Conservation (phyloP, 225 moss, liverwort and hornwort species). For the Sphagnum contortum region DNA sequence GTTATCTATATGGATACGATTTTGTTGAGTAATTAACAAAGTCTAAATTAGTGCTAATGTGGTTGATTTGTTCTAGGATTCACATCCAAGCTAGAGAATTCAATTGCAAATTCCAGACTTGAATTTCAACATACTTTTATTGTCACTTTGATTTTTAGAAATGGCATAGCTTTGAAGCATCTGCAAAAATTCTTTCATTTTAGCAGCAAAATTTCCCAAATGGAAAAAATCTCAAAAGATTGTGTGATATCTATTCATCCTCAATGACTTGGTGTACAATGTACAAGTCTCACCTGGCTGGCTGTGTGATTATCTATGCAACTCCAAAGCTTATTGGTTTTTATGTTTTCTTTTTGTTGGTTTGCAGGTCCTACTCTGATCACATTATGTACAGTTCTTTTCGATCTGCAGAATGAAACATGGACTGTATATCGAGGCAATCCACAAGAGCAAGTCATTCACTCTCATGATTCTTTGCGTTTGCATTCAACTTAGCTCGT, state of each 20-base stretch:
- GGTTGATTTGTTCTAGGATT: too few species aligned
- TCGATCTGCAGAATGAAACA: slow-evolving; percentile 36
- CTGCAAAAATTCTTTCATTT: not conserved
- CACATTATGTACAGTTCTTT: slow-evolving; percentile 49
- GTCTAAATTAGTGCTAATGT: too few species aligned
- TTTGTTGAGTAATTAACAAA: too few species aligned
- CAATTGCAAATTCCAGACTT: too few species aligned
- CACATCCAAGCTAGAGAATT: too few species aligned
- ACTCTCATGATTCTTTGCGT: slow-evolving; percentile 13
- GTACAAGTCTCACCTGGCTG: not conserved
- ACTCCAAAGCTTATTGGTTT: not conserved
- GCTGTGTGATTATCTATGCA: not conserved
- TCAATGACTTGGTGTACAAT: too few species aligned
- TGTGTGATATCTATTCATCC: too few species aligned
- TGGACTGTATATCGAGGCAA: slow-evolving; percentile 41
- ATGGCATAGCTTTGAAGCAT: not conserved
- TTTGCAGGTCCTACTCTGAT: slow-evolving; percentile 51
- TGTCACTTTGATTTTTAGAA: too few species aligned
- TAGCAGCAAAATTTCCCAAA: not conserved
- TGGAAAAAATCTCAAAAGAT: not conserved
- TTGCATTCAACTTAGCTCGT: slow-evolving; percentile 1
- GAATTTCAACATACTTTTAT: too few species aligned
- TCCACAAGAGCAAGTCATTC: slow-evolving; percentile 23
- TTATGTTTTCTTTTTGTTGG: not conserved
- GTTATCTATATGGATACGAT: not conserved